Base-by-base conservation (phyloP, 2,329 filamentous ascomycete genomes). In the Verticillium longisporum region DNA sequence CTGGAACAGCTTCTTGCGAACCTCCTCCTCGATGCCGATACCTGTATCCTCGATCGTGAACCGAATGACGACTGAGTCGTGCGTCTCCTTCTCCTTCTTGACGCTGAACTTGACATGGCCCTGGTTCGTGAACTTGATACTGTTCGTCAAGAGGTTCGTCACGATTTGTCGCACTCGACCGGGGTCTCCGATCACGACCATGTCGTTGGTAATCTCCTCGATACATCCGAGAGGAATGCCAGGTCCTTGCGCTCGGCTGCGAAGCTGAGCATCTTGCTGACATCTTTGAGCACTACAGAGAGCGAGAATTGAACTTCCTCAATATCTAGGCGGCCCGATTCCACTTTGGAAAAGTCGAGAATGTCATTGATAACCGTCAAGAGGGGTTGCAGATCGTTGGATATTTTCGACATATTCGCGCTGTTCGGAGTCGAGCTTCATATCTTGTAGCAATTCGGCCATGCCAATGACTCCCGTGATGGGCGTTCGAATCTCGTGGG, bases 301-400 rank as follows among this genome's bases (percentile, higher is more conserved):
- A 92, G 77, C 33, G 88, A 91, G 67, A 93, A 94, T 63, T 91
- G 89, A 0, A 92, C 89, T 67, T 92, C 88, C 72, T 92, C 90
- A 50, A 93, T 88, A 64, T 92, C 89, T 21, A 93, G 75, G 7
- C 88, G 81, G 3, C 90, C 90, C 9, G 88, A 91, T 70, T 93
- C 90, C 1, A 92, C 88, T 72, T 96, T 96, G 4, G 91, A 95
- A 71, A 96, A 93, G 73, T 96, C 92, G 1, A 96, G 78, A 60
- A 96, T 96, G 68, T 96, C 92, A 69, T 96, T 96, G 73, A 96
- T 96, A 50, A 96, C 89, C 0, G 91, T 94, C 21, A 96, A 78
- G 2, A 96, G 77, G 1, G 90, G 94, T 92, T 0, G 89, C 90
- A 6, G 89, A 93, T 58, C 88, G 83, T 68, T 91, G 87, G 6